Conservation (phyloP, 2,329 filamentous ascomycete species). For the Colletotrichum gloeosporioides region DNA sequence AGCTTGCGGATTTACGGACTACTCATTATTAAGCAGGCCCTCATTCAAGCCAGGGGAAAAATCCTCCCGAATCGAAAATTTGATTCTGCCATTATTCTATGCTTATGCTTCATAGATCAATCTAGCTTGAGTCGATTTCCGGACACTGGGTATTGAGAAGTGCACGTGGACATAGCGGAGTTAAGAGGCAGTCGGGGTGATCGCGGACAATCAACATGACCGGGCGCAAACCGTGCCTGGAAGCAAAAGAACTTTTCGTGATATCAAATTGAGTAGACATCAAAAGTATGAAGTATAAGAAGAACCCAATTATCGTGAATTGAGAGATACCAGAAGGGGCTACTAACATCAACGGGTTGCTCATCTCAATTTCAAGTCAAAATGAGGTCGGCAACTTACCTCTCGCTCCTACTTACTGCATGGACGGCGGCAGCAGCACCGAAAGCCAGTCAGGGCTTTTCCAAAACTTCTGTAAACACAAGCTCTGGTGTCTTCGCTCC, state of each 20-base stretch:
- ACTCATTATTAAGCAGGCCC: background rate
- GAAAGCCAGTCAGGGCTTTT: background rate
- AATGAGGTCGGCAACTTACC: background rate
- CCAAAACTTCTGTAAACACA: background rate
- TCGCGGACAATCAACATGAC: background rate
- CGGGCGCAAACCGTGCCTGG: background rate
- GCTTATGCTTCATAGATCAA: background rate
- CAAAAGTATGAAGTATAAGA: background rate
- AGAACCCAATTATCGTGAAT: fast-evolving
- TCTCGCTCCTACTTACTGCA: background rate
- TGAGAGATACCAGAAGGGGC: background rate
- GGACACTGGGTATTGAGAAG: background rate
- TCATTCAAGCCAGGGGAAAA: background rate
- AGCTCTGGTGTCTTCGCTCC: background rate
- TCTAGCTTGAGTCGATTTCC: background rate
- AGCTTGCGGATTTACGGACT: background rate
- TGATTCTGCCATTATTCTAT: background rate
- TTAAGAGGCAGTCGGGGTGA: background rate
- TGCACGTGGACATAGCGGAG: background rate
- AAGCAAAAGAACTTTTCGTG: background rate
- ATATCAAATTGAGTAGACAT: background rate
- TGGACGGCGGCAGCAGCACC: background rate
- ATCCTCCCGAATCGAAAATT: background rate
- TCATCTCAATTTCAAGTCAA: background rate
- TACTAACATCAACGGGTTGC: background rate